Base-by-base conservation (phyloP, 176 grass and related monocot genomes). In the Alloteropsis semialata region DNA sequence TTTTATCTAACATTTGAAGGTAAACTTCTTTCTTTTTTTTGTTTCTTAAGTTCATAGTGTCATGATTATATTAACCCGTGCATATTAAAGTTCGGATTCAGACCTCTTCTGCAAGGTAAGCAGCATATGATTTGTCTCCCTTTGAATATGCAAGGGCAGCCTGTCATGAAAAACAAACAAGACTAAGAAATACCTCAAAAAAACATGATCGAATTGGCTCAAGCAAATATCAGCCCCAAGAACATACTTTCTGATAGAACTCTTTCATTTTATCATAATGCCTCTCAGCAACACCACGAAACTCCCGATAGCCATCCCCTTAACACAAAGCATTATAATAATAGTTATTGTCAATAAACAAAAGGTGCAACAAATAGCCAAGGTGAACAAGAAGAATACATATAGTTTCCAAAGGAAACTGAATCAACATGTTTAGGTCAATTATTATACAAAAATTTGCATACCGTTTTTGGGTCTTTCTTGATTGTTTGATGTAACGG, bases 81-180 rank as follows among this genome's bases (percentile, higher is more conserved):
- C 45, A 32, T 33, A 50, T 21, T 18, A 50, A 10, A 50, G 27
- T 29, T 50, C 16, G 21, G 29, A 48, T 19, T 50, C 44, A 21
- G 28, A 99, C 96, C 96, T 96, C 90, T 56, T 93, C 93, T 73
- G 96, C 90, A 74, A 99, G 89, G 72, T 72, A 84, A 19, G 87
- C 84, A 33, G 96, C 96, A 93, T 92, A 87, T 84, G 89, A 85
- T 37, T 82, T 90, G 28, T 95, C 86, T 82, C 96, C 96, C 74
- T 72, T 99, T 29, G 93, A 91, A 84, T 96, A 99, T 68, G 89
- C 96, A 19, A 78, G 1, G 36, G 91, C 89, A 85, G 96, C 96
- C 96, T 99, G 84, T 41, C 77, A 58, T 65, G 46, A 16, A 90
- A 84, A 58, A 87, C 13, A 74, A 19, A 66, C 57, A 58, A 81